phyloP scores from a whole-genome alignment of 768 basidiomycete species.

The Myochromella boudieri region DNA sequence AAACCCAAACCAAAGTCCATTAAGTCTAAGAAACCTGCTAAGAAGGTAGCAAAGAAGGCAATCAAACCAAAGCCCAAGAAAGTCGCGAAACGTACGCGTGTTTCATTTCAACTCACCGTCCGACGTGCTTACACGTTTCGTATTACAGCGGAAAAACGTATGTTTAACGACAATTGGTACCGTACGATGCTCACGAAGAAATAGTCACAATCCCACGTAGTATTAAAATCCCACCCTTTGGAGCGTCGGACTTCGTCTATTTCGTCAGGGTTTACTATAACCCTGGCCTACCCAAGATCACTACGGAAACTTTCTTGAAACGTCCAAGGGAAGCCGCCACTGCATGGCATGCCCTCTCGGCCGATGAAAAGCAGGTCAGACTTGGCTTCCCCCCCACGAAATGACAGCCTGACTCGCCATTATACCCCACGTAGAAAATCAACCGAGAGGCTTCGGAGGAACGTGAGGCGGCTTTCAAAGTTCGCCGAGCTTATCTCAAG shows the following conservation, averaged over 20 bases:
- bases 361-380: slow-evolving; percentile 34
- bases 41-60: slow-evolving; percentile 6
- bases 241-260: slow-evolving; percentile 1
- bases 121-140: not conserved
- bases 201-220: slow-evolving; percentile 1
- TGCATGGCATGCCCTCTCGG: slow-evolving; percentile 31
- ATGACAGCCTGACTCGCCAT: not conserved
- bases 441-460: not conserved
- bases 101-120: not conserved
- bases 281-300: not conserved
- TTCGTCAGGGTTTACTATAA: not conserved
- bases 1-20: not conserved
- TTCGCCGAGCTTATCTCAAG: slow-evolving; percentile 27
- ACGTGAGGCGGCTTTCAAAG: slow-evolving; percentile 19
- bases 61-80: slow-evolving; percentile 3
- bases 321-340: not conserved
- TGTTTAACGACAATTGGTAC: not conserved
- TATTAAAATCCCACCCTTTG: slow-evolving; percentile 3
- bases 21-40: slow-evolving; percentile 7
- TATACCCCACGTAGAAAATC: slow-evolving; percentile 23
- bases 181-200: not conserved
- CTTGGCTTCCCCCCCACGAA: not conserved
- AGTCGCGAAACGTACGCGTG: slow-evolving; percentile 7
- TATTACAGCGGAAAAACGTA: slow-evolving; percentile 4
- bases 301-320: not conserved